Base-by-base conservation (phyloP, 1,284 basidiomycete genomes). In the Ustilago trichophora region DNA sequence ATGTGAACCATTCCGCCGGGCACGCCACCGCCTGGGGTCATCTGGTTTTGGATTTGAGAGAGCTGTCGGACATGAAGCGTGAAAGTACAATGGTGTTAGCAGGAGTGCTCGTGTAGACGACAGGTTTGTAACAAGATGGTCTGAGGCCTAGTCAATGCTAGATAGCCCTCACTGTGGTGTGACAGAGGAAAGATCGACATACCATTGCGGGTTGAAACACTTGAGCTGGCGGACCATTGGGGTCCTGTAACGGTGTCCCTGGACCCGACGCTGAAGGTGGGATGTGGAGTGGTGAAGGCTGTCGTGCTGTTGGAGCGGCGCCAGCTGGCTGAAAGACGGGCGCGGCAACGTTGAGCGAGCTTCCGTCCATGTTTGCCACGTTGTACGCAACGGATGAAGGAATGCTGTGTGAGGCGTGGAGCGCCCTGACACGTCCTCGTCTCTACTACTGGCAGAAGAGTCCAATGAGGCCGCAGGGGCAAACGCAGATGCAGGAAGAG, bases 11-110 rank as follows among this genome's bases (percentile, higher is more conserved):
- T 51, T 16, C 56, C 66, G 29, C 56, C 52, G 2, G 53, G 35
- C 0, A 34, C 32, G n/a, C 43, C 42, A 10, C 55, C 48, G 22
- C 27, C 46, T 13, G 49, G 41, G 0, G 38, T 21, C 54, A 67
- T 55, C 27, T 66, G 63, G 21, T 60, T 67, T 9, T 72, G 68
- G 6, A 72, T 72, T 41, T 67, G 68, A 0, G 55, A 40, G 11
- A 72, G 55, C 58, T 63, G 47, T 9, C n/a, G n/a, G n/a, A n/a
- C n/a, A n/a, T n/a, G n/a, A n/a, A n/a, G n/a, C n/a, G n/a, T n/a
- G n/a, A n/a, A n/a, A n/a, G n/a, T n/a, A n/a, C n/a, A n/a, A n/a
- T n/a, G n/a, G n/a, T n/a, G n/a, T n/a, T n/a, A n/a, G n/a, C n/a
- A n/a, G n/a, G n/a, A n/a, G n/a, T n/a, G n/a, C n/a, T n/a, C n/a